These are phyloP conservation scores for Sporothrix pallida DNA, from an alignment of 2,329 filamentous ascomycete genomes.

Conservation along the genomic window DNA sequence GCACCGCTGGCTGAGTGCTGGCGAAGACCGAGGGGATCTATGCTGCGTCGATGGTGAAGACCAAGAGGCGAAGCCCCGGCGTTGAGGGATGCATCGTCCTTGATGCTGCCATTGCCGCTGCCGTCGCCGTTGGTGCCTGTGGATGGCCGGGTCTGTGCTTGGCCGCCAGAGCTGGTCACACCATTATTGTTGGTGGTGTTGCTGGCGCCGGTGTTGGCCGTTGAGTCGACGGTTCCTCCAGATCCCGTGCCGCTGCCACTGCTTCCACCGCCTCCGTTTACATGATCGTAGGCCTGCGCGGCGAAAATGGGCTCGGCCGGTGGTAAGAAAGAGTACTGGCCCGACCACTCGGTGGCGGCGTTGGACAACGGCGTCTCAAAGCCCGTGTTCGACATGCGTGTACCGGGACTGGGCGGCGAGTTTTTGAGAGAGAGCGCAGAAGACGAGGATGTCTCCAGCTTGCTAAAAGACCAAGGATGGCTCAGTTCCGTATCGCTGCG, in stretches of 20 bases:
- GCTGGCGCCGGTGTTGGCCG: background rate
- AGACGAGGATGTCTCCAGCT: conserved; percentile 52
- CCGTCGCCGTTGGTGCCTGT: conserved; percentile 47
- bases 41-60: conserved; percentile 44
- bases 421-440: conserved; percentile 48
- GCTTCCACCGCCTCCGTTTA: conserved; percentile 6
- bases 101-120: conserved; percentile 41
- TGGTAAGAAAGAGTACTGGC: conserved; percentile 58
- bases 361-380: conserved; percentile 59
- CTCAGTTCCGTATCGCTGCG: conserved; percentile 60
- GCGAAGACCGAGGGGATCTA: conserved; percentile 52
- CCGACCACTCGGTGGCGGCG: conserved; percentile 61
- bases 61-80: conserved; percentile 43
- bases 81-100: conserved; percentile 16
- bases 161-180: conserved; percentile 3
- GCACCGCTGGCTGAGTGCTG: conserved; percentile 46
- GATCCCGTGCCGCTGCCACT: conserved; percentile 7
- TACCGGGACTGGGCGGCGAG: conserved; percentile 44
- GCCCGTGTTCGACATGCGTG: conserved; percentile 62
- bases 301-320: conserved; percentile 53
- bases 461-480: conserved; percentile 59
- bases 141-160: conserved; percentile 49
- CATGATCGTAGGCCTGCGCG: conserved; percentile 47
- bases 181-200: conserved; percentile 15
- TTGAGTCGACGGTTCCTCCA: background rate